phyloP scores from a whole-genome alignment of 2,329 filamentous ascomycete species.

The Epichloe elymi region DNA sequence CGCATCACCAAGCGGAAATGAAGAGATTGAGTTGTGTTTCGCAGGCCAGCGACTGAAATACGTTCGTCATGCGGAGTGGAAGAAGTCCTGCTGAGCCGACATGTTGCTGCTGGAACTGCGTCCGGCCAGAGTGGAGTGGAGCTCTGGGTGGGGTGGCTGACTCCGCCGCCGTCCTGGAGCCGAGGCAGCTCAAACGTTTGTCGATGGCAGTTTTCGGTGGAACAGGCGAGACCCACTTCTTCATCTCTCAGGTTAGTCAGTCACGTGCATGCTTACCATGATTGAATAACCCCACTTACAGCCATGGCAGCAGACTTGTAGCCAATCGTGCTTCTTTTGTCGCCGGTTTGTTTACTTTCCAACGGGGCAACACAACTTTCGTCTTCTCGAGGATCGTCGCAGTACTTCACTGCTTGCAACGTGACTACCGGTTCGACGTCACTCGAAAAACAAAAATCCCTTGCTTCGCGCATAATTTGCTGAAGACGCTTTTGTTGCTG shows the following conservation, averaged over 20 bases:
- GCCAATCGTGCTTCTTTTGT: constrained; percentile 15
- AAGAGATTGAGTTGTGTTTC: neutral
- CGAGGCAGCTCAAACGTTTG: constrained; percentile 15
- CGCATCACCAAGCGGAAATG: constrained; percentile 10
- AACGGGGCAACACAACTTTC: constrained; percentile 25
- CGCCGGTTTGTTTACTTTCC: constrained; percentile 30
- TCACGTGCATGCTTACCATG: constrained; percentile 12
- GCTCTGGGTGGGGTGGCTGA: constrained; percentile 3
- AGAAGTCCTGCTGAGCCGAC: constrained; percentile 10
- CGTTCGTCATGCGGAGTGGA: constrained; percentile 6
- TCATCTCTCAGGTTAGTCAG: constrained; percentile 3
- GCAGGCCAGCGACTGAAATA: neutral
- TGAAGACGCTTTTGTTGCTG: neutral
- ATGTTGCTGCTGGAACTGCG: constrained; percentile 12
- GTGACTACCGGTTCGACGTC: constrained; percentile 1
- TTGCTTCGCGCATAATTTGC: neutral
- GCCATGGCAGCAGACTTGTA: neutral
- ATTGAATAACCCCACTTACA: neutral
- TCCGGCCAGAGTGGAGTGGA: constrained; percentile 9
- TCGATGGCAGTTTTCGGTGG: neutral
- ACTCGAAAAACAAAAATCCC: neutral
- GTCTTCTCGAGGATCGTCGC: neutral
- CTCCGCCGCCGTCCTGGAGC: constrained; percentile 10
- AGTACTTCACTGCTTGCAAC: neutral
- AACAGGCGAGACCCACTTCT: neutral